Base-by-base conservation (phyloP, 805 yeast species). In the Candida easanensis region DNA sequence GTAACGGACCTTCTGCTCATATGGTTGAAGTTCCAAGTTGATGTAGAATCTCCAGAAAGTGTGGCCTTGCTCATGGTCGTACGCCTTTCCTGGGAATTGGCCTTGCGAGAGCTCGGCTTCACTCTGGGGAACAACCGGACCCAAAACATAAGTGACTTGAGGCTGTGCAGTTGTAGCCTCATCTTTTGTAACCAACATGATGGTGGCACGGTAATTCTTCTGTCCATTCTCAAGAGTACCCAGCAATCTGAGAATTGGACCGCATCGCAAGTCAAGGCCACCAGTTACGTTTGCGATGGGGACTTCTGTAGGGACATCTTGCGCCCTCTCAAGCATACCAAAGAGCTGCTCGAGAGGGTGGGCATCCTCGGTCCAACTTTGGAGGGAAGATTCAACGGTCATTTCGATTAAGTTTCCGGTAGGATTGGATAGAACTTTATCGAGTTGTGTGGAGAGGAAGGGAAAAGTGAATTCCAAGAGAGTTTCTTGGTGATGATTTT, bases 171-270 rank as follows among this genome's bases (percentile, higher is more conserved):
- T 62, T 36, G 62, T 66, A 65, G 19, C 17, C 11, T 46, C 53
- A 33, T 56, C 59, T 21, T 51, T 65, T 50, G 80, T 67, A 3
- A 89, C 89, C 21, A 90, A 59, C 62, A 88, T 51, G 18, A 88
- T 68, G 2, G 86, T 68, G 3, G 84, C 97, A 21, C 89, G 63
- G 66, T 88, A 90, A 33, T 75, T 67, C 21, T 60, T 51, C 7
- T 65, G 36, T 3, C 68, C 65, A 13, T 71, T 65, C 50, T 85
- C 88, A 34, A 70, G 65, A 36, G 84, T 77, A 6, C 84, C 89
- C 45, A 79, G 65, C 37, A 83, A 74, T 44, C 93, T 70, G 38
- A 90, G 64, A 23, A 82, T 68, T 0, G 98, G 98, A 2, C 98
- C 98, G 59, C 87, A 81, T 38, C 71, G 66, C 17, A 82, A 68